Evolutionary conservation across 2,329 filamentous ascomycete species (phyloP), one percentile per base, ranked within the genome.

Genomic region (Ophiostoma sp.): DNA sequence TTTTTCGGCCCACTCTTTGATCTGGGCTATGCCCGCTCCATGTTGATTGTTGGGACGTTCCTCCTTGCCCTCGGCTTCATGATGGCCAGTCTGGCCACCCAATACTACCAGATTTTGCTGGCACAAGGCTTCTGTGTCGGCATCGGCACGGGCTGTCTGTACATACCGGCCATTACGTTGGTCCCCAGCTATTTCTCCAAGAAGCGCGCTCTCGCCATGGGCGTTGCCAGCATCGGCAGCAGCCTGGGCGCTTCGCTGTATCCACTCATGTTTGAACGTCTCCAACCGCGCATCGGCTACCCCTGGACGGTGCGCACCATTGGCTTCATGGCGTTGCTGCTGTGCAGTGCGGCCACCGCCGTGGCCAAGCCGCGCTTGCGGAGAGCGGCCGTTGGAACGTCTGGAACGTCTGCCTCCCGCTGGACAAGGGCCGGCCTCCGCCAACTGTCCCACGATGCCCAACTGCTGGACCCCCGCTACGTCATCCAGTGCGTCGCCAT

Each of bases 201-300:
- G n/a, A 86, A 87, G n/a, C 84, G 87, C 3, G 85, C 85, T 0
- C 81, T 91, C 2, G 90, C 90, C 0, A 83, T 92, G 22, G 88
- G 88, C 0, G 83, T 90, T 8, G 84, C 85, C 11, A 88, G 89
- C 0, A 86, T 86, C 0, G 91, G 91, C 0, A 88, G 88, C 33
- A 86, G 86, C 0, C 87, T 87, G 0, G 91, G 91, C 0, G 90
- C 69, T 2, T 36, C 63, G n/a, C 17, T 75, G 2, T 75, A 73
- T 31, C 75, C 75, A 11, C 33, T 75, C 6, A 22, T 74, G 9
- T 74, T 76, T 55, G 42, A 52, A 9, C 17, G 28, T 2, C 66
- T 75, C 17, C 31, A 57, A 11, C 9, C 25, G 3, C 64, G 55
- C 11, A 64, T 75, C 61, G 75, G 75, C 45, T 76, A 72, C 57